Evolutionary conservation across 352 stramenopile species (phyloP).

Genomic region (Sclerospora graminicola): DNA sequence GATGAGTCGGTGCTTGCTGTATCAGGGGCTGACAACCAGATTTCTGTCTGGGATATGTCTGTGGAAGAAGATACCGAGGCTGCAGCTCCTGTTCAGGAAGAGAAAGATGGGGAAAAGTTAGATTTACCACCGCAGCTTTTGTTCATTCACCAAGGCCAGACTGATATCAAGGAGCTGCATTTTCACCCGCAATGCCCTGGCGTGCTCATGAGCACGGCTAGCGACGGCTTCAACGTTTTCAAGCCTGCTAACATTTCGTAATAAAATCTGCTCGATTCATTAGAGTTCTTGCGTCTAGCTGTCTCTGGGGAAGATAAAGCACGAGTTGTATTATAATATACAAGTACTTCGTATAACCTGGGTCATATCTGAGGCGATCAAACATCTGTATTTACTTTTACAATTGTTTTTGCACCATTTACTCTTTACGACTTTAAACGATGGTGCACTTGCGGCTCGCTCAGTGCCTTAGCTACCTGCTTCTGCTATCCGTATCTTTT

Average conservation of each 20-base stretch:
- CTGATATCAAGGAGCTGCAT: conserved; percentile 98
- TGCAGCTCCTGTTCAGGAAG: conserved; percentile 25
- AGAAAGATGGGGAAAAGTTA: conserved; percentile 48
- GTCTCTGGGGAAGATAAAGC: no score
- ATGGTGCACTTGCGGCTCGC: no score
- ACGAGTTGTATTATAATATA: no score
- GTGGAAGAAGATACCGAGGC: conserved; percentile 95
- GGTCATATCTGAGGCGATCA: no score
- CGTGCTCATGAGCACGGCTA: conserved; percentile 93
- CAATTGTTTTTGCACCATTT: no score
- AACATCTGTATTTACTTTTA: no score
- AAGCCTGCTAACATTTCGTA: conserved; percentile 93
- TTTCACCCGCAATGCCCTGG: conserved; percentile 98
- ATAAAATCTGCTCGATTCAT: conserved; percentile 17
- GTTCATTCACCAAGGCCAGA: conserved; percentile 99
- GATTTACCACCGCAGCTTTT: conserved; percentile 97
- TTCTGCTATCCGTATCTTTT: conserved; percentile 4
- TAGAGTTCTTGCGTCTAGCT: no score
- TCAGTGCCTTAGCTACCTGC: not conserved
- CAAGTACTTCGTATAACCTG: no score
- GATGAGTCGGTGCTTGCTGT: conserved; percentile 97
- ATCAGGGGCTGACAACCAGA: conserved; percentile 91
- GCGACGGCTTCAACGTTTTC: conserved; percentile 97
- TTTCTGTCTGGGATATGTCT: conserved; percentile 98
- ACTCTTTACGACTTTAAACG: no score